Evolutionary conservation across 805 yeast species (phyloP).

Genomic region (Ogataea haglerorum): DNA sequence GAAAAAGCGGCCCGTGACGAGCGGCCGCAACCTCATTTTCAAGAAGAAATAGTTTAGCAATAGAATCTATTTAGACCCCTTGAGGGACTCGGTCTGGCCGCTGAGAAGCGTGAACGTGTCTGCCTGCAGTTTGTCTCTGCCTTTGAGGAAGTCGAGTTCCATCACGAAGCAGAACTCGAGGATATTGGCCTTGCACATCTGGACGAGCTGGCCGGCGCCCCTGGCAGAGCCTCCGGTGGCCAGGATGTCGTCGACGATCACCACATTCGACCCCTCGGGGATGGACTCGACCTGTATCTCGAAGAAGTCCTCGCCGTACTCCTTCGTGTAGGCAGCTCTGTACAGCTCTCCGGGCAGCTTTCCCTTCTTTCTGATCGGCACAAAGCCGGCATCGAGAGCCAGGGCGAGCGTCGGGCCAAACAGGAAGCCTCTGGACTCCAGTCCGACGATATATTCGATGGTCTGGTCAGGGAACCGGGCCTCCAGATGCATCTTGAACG

Average conservation of each 20-base stretch:
- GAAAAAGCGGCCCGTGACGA: conserved; percentile 26
- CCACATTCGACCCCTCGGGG: conserved; percentile 73
- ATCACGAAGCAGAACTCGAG: conserved; percentile 82
- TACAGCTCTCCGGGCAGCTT: conserved; percentile 86
- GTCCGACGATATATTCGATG: conserved; percentile 87
- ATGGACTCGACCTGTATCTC: conserved; percentile 85
- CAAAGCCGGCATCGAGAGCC: conserved; percentile 83
- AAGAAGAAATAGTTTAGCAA: conserved; percentile 20
- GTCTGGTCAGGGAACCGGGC: conserved; percentile 45
- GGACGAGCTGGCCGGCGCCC: conserved; percentile 87
- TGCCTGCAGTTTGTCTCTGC: conserved; percentile 80
- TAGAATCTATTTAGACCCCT: conserved; percentile 6
- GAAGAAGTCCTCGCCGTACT: conserved; percentile 87
- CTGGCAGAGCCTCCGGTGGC: conserved; percentile 98
- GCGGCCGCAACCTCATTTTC: conserved; percentile 29
- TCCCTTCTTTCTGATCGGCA: conserved; percentile 94
- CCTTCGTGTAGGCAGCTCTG: conserved; percentile 76
- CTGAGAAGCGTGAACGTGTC: conserved; percentile 86
- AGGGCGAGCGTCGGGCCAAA: conserved; percentile 96
- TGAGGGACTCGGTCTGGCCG: conserved; percentile 64
- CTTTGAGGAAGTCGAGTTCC: conserved; percentile 94
- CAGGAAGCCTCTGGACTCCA: conserved; percentile 95
- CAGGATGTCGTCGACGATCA: conserved; percentile 92
- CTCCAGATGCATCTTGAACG: conserved; percentile 73
- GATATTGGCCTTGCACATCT: conserved; percentile 63